Evolutionary conservation across 2,329 filamentous ascomycete genomes (phyloP).

Genomic region (Dothiorella sarmentorum): DNA sequence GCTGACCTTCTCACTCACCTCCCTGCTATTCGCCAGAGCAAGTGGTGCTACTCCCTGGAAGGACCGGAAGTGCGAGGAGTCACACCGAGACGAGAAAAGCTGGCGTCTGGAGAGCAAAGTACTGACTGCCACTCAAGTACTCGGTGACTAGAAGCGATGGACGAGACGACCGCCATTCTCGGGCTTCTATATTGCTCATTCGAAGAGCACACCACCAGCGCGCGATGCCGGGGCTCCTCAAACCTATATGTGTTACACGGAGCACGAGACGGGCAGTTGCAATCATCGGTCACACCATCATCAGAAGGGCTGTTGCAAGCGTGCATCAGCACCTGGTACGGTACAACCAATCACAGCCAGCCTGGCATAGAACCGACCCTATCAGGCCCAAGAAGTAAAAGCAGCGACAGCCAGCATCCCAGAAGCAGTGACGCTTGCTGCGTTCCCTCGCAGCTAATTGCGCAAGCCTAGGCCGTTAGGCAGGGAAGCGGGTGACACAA

Average conservation of each 20-base stretch:
- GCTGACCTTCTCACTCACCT: not conserved
- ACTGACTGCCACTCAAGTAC: not conserved
- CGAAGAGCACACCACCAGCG: slow-evolving; percentile 15
- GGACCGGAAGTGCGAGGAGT: not conserved
- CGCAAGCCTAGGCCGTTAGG: not conserved
- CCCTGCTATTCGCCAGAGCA: not conserved
- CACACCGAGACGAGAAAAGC: not conserved
- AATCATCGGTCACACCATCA: slow-evolving; percentile 9
- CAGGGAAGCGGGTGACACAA: slow-evolving; percentile 3
- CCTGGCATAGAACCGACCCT: not conserved
- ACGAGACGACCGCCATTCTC: not conserved
- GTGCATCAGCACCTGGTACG: not conserved
- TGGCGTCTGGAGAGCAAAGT: not conserved
- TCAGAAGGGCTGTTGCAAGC: slow-evolving; percentile 8
- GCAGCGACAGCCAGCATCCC: slow-evolving; percentile 1
- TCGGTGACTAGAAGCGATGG: not conserved
- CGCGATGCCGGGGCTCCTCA: not conserved
- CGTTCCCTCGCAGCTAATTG: not conserved
- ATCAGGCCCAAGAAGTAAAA: not conserved
- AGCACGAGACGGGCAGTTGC: not conserved
- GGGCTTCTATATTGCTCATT: not conserved
- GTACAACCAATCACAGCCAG: not conserved
- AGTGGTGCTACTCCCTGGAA: not conserved
- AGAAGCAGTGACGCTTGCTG: not conserved
- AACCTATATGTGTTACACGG: slow-evolving; percentile 15